Evolutionary conservation across 345 rosid genomes (phyloP).

Genomic region (Linum trigynum): DNA sequence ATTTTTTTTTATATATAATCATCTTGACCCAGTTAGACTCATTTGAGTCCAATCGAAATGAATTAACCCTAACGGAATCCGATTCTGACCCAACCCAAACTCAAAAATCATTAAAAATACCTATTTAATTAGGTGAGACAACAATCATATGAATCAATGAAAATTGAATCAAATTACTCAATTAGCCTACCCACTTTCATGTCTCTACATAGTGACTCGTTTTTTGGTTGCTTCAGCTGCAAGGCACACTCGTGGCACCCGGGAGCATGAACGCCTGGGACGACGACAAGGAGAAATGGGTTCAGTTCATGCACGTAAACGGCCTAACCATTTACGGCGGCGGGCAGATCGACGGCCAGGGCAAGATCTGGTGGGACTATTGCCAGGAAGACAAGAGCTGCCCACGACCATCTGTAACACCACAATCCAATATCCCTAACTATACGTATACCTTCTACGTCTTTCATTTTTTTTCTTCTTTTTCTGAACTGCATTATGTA

Average conservation of each 20-base stretch:
- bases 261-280: background rate
- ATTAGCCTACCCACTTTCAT: too few species aligned
- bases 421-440: background rate
- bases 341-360: background rate
- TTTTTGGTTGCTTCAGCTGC: background rate
- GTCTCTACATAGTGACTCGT: background rate
- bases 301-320: background rate
- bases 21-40: too few species aligned
- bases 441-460: too few species aligned
- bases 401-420: background rate
- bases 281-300: background rate
- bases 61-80: too few species aligned
- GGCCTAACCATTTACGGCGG: background rate
- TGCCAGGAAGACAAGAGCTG: background rate
- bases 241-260: background rate
- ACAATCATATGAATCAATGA: too few species aligned
- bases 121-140: too few species aligned
- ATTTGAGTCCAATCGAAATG: constrained; percentile 4
- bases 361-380: background rate
- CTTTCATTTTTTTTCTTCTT: background rate
- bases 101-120: too few species aligned
- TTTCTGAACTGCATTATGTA: too few species aligned
- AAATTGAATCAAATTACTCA: too few species aligned
- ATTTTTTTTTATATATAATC: too few species aligned
- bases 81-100: too few species aligned